A percentile compares a stretch with the other conserved stretches of the same genome.
Conservation (phyloP, 2,329 filamentous ascomycete genomes). For the Neurospora crassa region DNA sequence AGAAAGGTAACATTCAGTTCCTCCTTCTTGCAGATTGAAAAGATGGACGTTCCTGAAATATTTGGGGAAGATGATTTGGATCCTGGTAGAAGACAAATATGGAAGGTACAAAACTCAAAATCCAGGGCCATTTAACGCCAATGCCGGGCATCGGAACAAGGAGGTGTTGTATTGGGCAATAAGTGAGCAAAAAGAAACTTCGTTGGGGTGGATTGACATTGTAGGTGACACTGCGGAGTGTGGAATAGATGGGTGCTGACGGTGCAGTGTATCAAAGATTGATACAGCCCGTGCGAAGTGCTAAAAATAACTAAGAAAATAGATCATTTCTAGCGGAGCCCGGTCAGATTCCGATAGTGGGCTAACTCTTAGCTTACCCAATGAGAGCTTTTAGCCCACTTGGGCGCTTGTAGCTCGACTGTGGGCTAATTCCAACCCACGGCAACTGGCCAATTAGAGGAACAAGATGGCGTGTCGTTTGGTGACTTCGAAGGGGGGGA, state of each 20-base stretch:
- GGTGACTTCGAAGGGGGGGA: background rate
- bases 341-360: constrained; percentile 14
- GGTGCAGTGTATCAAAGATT: constrained; percentile 1
- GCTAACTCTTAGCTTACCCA: constrained; percentile 18
- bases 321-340: constrained; percentile 9
- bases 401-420: constrained; percentile 12
- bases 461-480: background rate
- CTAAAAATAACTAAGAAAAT: constrained; percentile 22
- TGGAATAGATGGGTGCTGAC: background rate
- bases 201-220: background rate
- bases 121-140: background rate
- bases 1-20: background rate
- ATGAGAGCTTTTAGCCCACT: constrained; percentile 15
- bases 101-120: background rate
- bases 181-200: background rate
- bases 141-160: background rate
- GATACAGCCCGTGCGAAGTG: constrained; percentile 2
- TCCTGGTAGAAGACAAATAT: background rate
- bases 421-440: constrained; percentile 9
- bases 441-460: constrained; percentile 6
- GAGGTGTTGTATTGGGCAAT: background rate
- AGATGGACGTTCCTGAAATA: background rate
- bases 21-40: background rate
- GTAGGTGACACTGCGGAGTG: background rate
- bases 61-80: background rate